A percentile compares a stretch with the other conserved stretches of the same genome.
phyloP scores from a whole-genome alignment of 2,329 filamentous ascomycete species.

The Zalaria sp. region DNA sequence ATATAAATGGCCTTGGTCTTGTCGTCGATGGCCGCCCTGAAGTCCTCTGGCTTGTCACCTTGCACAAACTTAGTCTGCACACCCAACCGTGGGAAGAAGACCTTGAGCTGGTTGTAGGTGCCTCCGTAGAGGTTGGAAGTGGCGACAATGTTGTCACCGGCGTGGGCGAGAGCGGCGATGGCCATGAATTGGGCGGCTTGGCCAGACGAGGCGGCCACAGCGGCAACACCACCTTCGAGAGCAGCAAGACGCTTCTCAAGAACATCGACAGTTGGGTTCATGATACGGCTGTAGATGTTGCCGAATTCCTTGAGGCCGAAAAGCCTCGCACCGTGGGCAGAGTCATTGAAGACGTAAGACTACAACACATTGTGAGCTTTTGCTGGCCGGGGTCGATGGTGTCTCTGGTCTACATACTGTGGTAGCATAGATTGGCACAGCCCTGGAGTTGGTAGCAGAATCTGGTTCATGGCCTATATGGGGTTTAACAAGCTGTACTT shows the following conservation, averaged over 20 bases:
- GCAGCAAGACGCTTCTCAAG: slow-evolving; percentile 96
- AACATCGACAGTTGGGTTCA: slow-evolving; percentile 91
- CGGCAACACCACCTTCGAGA: slow-evolving; percentile 80
- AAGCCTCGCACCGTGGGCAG: slow-evolving; percentile 82
- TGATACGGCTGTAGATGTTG: slow-evolving; percentile 95
- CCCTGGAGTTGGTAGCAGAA: slow-evolving; percentile 67
- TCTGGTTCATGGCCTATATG: slow-evolving; percentile 52
- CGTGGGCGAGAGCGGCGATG: slow-evolving; percentile 67
- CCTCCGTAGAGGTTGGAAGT: slow-evolving; percentile 87
- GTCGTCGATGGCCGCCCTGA: slow-evolving; percentile 73
- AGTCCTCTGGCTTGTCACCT: slow-evolving; percentile 65
- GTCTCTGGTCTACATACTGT: slow-evolving; percentile 31
- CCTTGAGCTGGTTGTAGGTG: slow-evolving; percentile 96
- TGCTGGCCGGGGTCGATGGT: no score
- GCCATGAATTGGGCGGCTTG: slow-evolving; percentile 89
- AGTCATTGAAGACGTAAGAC: slow-evolving; percentile 92
- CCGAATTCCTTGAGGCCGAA: slow-evolving; percentile 95
- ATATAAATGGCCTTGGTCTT: slow-evolving; percentile 87
- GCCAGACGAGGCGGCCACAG: slow-evolving; percentile 71
- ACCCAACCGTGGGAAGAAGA: slow-evolving; percentile 72
- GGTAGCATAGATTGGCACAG: slow-evolving; percentile 90
- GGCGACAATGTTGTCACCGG: slow-evolving; percentile 85
- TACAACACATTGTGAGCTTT: slow-evolving; percentile 16
- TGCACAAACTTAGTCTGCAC: slow-evolving; percentile 79
- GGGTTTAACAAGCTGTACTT: not conserved